These are phyloP conservation scores for Asclepias syriaca DNA, from an alignment of 257 asterid species.

Conservation along the genomic window DNA sequence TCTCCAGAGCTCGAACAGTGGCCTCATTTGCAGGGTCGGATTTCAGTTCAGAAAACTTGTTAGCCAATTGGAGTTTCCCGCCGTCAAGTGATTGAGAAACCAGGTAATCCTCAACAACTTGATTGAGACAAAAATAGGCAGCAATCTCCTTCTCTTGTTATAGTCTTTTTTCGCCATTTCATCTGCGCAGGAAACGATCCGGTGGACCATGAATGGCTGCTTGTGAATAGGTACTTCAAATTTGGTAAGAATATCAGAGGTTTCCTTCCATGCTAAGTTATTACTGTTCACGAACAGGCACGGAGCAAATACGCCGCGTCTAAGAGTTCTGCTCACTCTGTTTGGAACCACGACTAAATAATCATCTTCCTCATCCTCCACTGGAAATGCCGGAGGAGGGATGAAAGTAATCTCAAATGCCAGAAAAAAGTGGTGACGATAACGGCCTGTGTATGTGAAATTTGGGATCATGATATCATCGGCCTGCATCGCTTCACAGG, in stretches of 20 bases:
- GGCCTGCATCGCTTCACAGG: conserved; percentile 13
- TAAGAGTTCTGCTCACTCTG: background rate
- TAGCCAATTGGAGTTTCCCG: background rate
- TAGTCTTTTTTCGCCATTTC: conserved; percentile 3
- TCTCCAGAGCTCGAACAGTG: background rate
- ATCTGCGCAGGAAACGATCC: conserved; percentile 12
- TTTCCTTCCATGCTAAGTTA: conserved; percentile 8
- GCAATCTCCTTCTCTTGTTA: conserved; percentile 9
- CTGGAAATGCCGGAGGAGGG: conserved; percentile 5
- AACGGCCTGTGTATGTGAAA: background rate
- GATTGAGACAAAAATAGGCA: conserved; percentile 15
- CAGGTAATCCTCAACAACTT: background rate
- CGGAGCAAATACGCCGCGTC: conserved; percentile 20
- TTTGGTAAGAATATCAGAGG: conserved; percentile 19
- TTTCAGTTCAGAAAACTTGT: background rate
- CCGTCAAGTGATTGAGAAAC: background rate
- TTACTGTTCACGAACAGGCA: conserved; percentile 11
- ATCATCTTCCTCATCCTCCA: background rate
- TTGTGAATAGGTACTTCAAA: conserved; percentile 21
- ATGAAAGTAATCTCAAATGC: conserved; percentile 9
- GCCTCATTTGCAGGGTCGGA: background rate
- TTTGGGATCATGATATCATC: background rate
- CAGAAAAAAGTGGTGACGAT: conserved; percentile 15
- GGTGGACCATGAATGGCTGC: conserved; percentile 25
- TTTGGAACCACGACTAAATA: background rate